Conservation (phyloP, 371 early-diverging fungal genomes). For the Encephalitozoon intestinalis region DNA sequence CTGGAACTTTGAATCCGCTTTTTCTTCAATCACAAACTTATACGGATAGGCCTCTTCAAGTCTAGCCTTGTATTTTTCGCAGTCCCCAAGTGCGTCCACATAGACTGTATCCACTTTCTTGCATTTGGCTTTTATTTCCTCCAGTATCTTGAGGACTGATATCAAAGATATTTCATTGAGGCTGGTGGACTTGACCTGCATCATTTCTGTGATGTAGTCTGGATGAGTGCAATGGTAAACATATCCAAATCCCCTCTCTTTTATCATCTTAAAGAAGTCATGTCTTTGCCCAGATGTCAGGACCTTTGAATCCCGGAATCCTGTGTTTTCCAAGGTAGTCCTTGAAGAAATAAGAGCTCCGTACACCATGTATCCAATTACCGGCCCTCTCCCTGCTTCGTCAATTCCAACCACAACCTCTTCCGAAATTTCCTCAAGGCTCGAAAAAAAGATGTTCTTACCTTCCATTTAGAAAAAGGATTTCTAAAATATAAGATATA, state of each 20-base stretch:
- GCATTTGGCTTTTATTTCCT: slow-evolving; percentile 22
- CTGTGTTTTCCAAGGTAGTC: neutral
- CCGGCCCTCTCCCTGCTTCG: slow-evolving; percentile 97
- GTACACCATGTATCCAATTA: slow-evolving; percentile 67
- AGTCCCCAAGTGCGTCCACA: slow-evolving; percentile 92
- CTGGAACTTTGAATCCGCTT: slow-evolving; percentile 86
- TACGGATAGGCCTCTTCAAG: slow-evolving; percentile 69
- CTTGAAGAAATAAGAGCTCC: slow-evolving; percentile 28
- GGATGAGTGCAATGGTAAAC: slow-evolving; percentile 45
- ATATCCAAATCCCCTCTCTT: slow-evolving; percentile 69
- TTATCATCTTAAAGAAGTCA: slow-evolving; percentile 64
- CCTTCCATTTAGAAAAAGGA: neutral
- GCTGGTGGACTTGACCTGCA: slow-evolving; percentile 64
- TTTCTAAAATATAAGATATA: neutral
- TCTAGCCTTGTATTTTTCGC: slow-evolving; percentile 70
- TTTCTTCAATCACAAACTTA: slow-evolving; percentile 73
- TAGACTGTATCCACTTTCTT: slow-evolving; percentile 60
- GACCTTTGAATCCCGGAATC: slow-evolving; percentile 59
- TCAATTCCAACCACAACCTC: slow-evolving; percentile 73
- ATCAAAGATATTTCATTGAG: slow-evolving; percentile 84
- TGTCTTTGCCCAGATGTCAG: slow-evolving; percentile 64
- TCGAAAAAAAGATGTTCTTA: slow-evolving; percentile 6
- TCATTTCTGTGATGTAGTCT: slow-evolving; percentile 47
- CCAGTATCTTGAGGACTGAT: slow-evolving; percentile 63
- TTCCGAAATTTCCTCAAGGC: neutral